phyloP scores from a whole-genome alignment of 2,329 filamentous ascomycete genomes.

The Myriosclerotinia duriaeana region DNA sequence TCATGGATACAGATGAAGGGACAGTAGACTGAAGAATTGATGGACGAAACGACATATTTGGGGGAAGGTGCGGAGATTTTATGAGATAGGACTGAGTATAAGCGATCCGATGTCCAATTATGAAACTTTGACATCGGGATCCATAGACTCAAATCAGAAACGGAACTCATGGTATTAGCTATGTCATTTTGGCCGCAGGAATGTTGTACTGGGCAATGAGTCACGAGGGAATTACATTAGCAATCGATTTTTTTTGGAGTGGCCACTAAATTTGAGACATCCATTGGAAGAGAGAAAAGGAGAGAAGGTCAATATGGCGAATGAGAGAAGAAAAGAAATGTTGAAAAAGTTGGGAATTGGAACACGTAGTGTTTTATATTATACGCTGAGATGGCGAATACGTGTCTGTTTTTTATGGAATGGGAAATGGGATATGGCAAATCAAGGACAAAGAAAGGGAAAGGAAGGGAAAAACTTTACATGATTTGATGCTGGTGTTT shows the following conservation, averaged over 20 bases:
- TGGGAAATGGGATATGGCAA: neutral
- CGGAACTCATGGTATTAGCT: neutral
- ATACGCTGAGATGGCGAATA: neutral
- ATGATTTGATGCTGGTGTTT: constrained; percentile 16
- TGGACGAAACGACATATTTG: neutral
- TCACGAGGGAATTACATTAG: neutral
- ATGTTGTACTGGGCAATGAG: neutral
- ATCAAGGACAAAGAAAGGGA: neutral
- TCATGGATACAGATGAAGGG: neutral
- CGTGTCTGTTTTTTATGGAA: constrained; percentile 5
- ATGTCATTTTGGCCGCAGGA: neutral
- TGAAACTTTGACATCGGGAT: neutral
- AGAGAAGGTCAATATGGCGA: neutral
- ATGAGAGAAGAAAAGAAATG: neutral
- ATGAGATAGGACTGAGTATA: neutral
- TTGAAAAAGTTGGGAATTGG: neutral
- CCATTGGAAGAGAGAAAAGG: neutral
- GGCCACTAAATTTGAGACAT: neutral
- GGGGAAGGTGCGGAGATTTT: neutral
- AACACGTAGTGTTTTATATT: neutral
- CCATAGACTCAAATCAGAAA: neutral
- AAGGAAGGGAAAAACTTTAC: neutral
- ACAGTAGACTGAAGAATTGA: neutral
- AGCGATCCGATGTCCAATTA: too few species aligned
- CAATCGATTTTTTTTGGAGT: neutral